phyloP scores from a whole-genome alignment of 768 basidiomycete species.

The Artomyces pyxidatus region DNA sequence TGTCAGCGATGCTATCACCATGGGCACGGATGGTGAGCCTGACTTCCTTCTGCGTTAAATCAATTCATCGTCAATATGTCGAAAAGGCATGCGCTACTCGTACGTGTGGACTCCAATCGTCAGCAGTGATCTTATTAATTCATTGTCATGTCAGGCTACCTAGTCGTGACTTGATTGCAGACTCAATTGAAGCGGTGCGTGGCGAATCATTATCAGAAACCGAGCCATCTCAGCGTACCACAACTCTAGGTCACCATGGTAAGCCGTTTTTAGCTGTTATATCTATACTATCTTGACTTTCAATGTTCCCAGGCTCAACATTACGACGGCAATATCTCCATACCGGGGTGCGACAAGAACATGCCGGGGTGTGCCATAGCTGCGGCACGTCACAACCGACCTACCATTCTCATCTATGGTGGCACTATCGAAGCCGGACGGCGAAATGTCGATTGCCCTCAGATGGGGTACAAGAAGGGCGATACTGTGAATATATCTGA shows the following conservation, averaged over 20 bases:
- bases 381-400: conserved; percentile 78
- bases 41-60: no score
- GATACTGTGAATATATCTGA: conserved; percentile 80
- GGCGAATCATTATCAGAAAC: neutral
- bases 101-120: conserved; percentile 28
- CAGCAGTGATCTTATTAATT: neutral
- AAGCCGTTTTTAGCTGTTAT: neutral
- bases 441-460: conserved; percentile 73
- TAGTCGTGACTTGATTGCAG: conserved; percentile 83
- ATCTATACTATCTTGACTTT: neutral
- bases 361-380: conserved; percentile 90
- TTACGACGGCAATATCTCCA: conserved; percentile 80
- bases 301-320: conserved; percentile 57
- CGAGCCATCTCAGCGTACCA: neutral
- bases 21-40: conserved; percentile 76
- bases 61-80: no score
- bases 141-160: conserved; percentile 46
- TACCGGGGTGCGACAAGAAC: conserved; percentile 89
- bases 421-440: conserved; percentile 76
- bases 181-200: conserved; percentile 76
- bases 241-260: conserved; percentile 48
- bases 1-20: conserved; percentile 75
- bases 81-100: conserved; percentile 83
- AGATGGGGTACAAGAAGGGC: conserved; percentile 71
- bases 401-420: conserved; percentile 79